Conservation (phyloP, 2,329 filamentous ascomycete genomes). For the Thielaviopsis ethacetica region DNA sequence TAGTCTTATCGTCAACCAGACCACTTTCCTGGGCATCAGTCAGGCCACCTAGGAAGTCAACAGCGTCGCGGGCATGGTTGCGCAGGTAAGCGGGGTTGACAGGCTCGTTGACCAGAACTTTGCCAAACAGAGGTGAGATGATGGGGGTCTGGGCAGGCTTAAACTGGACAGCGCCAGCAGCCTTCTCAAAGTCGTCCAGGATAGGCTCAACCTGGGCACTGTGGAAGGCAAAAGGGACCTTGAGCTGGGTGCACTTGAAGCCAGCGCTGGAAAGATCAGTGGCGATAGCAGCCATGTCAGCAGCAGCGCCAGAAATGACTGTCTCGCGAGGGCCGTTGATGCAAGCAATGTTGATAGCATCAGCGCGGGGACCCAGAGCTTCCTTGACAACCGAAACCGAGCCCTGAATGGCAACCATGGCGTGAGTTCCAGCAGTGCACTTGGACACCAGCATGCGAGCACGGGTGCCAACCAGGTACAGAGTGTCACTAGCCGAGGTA, state of each 20-base stretch:
- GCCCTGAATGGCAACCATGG: slow-evolving; percentile 34
- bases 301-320: slow-evolving; percentile 40
- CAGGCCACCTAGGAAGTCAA: slow-evolving; percentile 47
- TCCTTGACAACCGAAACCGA: slow-evolving; percentile 35
- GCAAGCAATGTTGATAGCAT: slow-evolving; percentile 43
- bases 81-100: slow-evolving; percentile 43
- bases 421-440: slow-evolving; percentile 50
- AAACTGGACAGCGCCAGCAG: slow-evolving; percentile 25
- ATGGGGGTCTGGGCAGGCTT: slow-evolving; percentile 33
- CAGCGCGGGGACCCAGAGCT: slow-evolving; percentile 27
- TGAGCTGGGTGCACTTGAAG: slow-evolving; percentile 29
- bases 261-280: slow-evolving; percentile 18
- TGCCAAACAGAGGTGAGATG: slow-evolving; percentile 48
- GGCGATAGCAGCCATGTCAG: slow-evolving; percentile 29
- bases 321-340: slow-evolving; percentile 62
- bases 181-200: slow-evolving; percentile 38
- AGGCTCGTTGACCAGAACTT: slow-evolving; percentile 31
- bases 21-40: slow-evolving; percentile 36
- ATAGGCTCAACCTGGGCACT: slow-evolving; percentile 38
- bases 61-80: slow-evolving; percentile 44
- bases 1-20: slow-evolving; percentile 43
- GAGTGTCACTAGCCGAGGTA: slow-evolving; percentile 51
- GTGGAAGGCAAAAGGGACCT: slow-evolving; percentile 38
- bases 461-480: slow-evolving; percentile 54
- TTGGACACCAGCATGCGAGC: slow-evolving; percentile 47